phyloP scores from a whole-genome alignment of 768 basidiomycete species.

The Trametes meyenii region DNA sequence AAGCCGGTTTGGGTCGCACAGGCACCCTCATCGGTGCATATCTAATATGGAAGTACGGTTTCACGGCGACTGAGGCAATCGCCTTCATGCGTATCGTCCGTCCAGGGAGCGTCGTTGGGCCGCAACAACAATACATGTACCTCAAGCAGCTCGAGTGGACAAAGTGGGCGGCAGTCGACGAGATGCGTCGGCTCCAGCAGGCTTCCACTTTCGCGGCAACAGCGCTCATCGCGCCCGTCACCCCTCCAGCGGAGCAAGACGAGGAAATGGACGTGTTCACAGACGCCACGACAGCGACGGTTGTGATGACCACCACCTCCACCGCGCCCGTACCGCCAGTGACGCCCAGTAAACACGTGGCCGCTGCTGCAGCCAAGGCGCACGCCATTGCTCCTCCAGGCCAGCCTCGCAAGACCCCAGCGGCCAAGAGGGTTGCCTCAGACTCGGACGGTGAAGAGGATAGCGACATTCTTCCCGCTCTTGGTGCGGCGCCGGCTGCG shows the following conservation, averaged over 20 bases:
- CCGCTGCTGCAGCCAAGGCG: conserved; percentile 69
- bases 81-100: conserved; percentile 98
- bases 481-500: conserved; percentile 52
- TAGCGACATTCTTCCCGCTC: conserved; percentile 65
- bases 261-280: conserved; percentile 52
- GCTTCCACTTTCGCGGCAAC: conserved; percentile 41
- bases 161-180: conserved; percentile 90
- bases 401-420: conserved; percentile 87
- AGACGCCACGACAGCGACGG: conserved; percentile 38
- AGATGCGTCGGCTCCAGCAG: conserved; percentile 57
- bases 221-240: conserved; percentile 69
- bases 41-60: conserved; percentile 98
- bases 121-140: conserved; percentile 94
- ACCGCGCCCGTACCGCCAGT: conserved; percentile 61
- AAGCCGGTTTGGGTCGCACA: conserved; percentile 95
- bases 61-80: conserved; percentile 94
- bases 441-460: conserved; percentile 66
- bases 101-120: conserved; percentile 91
- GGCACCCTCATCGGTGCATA: conserved; percentile 98
- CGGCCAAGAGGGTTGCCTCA: conserved; percentile 67
- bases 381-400: conserved; percentile 75
- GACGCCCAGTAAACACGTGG: conserved; percentile 79
- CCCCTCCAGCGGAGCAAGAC: conserved; percentile 78
- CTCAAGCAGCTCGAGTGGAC: conserved; percentile 93
- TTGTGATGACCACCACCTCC: conserved; percentile 27